phyloP scores from a whole-genome alignment of 108 stramenopile genomes.

The Epipyxis sp. region DNA sequence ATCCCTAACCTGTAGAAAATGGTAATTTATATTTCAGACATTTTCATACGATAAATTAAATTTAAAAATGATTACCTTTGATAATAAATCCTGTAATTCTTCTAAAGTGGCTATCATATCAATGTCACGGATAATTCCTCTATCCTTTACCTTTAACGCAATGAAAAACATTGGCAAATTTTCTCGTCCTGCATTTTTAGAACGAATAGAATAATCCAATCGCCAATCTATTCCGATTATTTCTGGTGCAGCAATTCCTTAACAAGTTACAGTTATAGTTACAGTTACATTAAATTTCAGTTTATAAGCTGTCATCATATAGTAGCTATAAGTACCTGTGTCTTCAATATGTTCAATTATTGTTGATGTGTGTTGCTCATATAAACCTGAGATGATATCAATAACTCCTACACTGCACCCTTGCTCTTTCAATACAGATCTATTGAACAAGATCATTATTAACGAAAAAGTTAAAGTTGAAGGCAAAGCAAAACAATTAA shows the following conservation, averaged over 20 bases:
- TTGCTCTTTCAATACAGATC: not conserved
- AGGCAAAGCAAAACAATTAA: not conserved
- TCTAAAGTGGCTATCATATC: constrained; percentile 14
- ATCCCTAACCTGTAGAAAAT: constrained; percentile 4
- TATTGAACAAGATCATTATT: not conserved
- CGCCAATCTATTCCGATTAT: constrained; percentile 8
- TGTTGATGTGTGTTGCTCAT: not conserved
- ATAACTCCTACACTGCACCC: not conserved
- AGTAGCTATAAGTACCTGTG: not conserved
- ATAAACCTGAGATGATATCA: not conserved
- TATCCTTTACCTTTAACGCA: not conserved
- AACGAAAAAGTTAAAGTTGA: not conserved
- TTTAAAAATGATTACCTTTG: too few relatives aligned
- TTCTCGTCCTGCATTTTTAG: not conserved
- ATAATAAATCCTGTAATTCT: constrained; percentile 31
- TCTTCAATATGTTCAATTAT: not conserved
- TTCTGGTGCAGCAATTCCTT: not conserved
- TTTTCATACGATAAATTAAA: constrained; percentile 7
- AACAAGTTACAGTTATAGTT: not conserved
- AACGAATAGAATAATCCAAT: constrained; percentile 26
- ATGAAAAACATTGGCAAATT: constrained; percentile 27
- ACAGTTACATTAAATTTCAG: not conserved
- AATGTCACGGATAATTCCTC: not conserved
- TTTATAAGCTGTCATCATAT: not conserved
- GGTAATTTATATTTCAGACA: constrained; percentile 8